A percentile compares a stretch with the other conserved stretches of the same genome.
Conservation (phyloP, 2,329 filamentous ascomycete species). For the Dothistroma septosporum region DNA sequence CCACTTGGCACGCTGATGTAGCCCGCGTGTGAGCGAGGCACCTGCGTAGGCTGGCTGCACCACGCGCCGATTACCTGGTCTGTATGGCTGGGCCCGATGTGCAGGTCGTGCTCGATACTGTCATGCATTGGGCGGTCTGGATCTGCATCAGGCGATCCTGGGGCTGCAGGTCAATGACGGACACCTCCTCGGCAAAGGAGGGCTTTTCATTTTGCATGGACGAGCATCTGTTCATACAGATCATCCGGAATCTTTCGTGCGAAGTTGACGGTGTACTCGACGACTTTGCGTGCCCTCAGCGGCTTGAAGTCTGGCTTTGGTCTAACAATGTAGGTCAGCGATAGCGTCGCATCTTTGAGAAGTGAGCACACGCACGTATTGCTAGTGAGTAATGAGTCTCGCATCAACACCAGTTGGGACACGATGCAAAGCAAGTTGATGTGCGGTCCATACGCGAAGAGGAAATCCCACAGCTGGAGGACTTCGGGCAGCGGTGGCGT, state of each 20-base stretch:
- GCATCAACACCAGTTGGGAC: conserved; percentile 84
- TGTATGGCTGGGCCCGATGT: not conserved
- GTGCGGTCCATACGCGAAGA: conserved; percentile 93
- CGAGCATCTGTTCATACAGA: conserved; percentile 83
- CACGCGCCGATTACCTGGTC: not conserved
- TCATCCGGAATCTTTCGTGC: conserved; percentile 87
- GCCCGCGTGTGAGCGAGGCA: not conserved
- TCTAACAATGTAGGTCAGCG: conserved; percentile 45
- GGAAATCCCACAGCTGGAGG: conserved; percentile 88
- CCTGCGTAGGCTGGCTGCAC: not conserved
- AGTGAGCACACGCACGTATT: conserved; percentile 61
- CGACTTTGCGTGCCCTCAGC: conserved; percentile 31
- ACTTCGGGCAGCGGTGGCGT: conserved; percentile 94
- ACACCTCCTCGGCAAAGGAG: too few relatives aligned
- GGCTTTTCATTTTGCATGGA: conserved; percentile 66
- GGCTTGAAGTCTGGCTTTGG: conserved; percentile 61
- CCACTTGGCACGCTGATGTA: not conserved
- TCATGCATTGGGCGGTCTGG: not conserved
- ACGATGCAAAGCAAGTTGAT: conserved; percentile 96
- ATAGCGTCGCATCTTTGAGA: not conserved
- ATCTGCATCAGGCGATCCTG: too few relatives aligned
- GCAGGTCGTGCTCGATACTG: not conserved
- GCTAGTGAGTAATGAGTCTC: conserved; percentile 76
- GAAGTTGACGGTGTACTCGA: conserved; percentile 70
- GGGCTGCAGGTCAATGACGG: too few relatives aligned